Evolutionary conservation across 2,329 filamentous ascomycete genomes (phyloP), one percentile per base, ranked within the genome.

Genomic region (Cercospora berteroae): DNA sequence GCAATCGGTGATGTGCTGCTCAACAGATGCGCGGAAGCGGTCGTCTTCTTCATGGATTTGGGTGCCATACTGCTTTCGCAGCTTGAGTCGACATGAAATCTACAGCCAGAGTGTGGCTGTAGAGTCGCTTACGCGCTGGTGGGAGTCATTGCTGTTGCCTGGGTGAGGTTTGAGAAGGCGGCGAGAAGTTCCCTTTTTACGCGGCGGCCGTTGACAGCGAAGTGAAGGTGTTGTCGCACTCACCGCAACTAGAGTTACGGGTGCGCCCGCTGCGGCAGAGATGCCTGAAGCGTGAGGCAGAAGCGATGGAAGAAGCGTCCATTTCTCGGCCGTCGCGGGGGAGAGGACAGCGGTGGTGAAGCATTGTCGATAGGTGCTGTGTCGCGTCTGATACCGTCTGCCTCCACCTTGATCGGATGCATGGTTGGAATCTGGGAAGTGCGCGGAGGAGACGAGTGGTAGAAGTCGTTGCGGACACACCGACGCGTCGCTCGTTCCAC

Each of bases 1-100:
- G 67, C 56, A 42, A 60, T 27, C n/a, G 60, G 63, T 29, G 70
- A 63, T 12, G 65, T 57, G 60, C 60, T 69, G 59, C 70, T 67
- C 57, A 71, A 70, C 50, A 68, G 73, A 31, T 70, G 70, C 29
- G 67, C 62, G 55, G 52, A 65, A 39, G 68, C 65, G 36, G 68
- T 71, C 18, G 71, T 80, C 56, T 79, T 81, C 76, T 78, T 77
- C 52, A 80, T 79, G 75, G 81, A 78, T 78, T 80, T 83, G 67
- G 81, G 81, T 74, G 81, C 81, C 82, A 83, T 83, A 56, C 50
- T 57, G 61, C 61, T 64, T 56, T 27, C 31, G 33, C 61, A 58
- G 61, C 29, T 58, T 57, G 52, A 57, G 52, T 64, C 52, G 52
- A 58, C 33, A 29, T 57, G 33, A 39, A 16, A 44, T 58, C 52